phyloP scores from a whole-genome alignment of 192 early-diverging fungal genomes.

The Coemansia sp. region DNA sequence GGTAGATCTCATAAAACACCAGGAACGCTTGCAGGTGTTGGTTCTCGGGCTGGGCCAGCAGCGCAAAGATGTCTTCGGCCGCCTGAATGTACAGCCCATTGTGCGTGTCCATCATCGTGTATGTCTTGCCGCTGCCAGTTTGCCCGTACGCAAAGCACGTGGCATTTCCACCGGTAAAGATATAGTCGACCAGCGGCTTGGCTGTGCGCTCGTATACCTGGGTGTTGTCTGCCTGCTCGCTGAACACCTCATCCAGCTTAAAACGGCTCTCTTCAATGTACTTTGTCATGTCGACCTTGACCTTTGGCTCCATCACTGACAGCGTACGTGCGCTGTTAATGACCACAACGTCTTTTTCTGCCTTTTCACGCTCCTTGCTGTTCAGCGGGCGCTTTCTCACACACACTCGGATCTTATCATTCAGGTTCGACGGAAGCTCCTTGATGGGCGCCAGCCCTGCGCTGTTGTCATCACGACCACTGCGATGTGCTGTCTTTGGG shows the following conservation, averaged over 20 bases:
- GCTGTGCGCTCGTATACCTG: slow-evolving; percentile 90
- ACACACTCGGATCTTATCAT: slow-evolving; percentile 92
- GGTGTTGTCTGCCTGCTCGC: slow-evolving; percentile 74
- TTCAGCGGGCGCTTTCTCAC: slow-evolving; percentile 94
- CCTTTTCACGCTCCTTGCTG: slow-evolving; percentile 76
- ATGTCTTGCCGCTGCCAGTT: slow-evolving; percentile 94
- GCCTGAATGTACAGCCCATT: slow-evolving; percentile 93
- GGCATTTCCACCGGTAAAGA: slow-evolving; percentile 93
- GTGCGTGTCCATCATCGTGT: slow-evolving; percentile 89
- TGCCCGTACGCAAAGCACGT: slow-evolving; percentile 99
- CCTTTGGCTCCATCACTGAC: slow-evolving; percentile 92
- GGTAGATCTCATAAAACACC: slow-evolving; percentile 97
- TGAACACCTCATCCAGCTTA: slow-evolving; percentile 96
- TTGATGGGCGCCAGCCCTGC: slow-evolving; percentile 16
- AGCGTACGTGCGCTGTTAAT: slow-evolving; percentile 68
- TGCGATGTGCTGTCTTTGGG: slow-evolving; percentile 25
- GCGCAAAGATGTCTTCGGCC: slow-evolving; percentile 84
- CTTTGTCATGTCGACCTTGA: slow-evolving; percentile 92
- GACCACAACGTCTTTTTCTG: slow-evolving; percentile 83
- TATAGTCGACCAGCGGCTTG: slow-evolving; percentile 88
- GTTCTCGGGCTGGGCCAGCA: slow-evolving; percentile 69
- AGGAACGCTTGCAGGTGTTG: slow-evolving; percentile 78
- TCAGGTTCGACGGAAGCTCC: slow-evolving; percentile 33
- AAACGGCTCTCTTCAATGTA: slow-evolving; percentile 95
- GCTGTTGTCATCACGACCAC: slow-evolving; percentile 11